Evolutionary conservation across 306 rosid genomes (phyloP).

Genomic region (Begonia loranthoides): DNA sequence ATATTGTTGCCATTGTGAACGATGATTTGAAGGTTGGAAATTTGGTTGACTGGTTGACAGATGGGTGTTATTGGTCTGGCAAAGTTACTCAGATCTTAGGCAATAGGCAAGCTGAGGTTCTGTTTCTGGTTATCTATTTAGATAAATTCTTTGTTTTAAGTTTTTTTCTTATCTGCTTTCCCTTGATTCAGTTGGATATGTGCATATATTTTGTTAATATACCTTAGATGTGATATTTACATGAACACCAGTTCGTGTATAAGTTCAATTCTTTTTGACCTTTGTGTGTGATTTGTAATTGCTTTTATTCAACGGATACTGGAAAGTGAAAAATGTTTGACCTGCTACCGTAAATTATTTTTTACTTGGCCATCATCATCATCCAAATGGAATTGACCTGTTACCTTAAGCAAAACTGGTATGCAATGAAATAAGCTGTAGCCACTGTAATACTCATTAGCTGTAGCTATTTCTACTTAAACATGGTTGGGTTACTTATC

Average conservation of each 20-base stretch:
- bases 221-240: not conserved
- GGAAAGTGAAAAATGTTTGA: too few relatives aligned
- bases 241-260: too few relatives aligned
- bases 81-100: conserved; percentile 31
- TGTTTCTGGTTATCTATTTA: conserved; percentile 4
- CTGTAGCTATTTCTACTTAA: too few relatives aligned
- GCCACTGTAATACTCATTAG: too few relatives aligned
- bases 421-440: too few relatives aligned
- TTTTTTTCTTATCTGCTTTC: not conserved
- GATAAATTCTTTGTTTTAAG: conserved; percentile 7
- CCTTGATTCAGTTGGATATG: not conserved
- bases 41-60: conserved; percentile 70
- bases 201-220: not conserved
- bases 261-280: too few relatives aligned
- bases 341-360: too few relatives aligned
- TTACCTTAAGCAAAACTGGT: too few relatives aligned
- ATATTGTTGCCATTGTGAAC: conserved; percentile 27
- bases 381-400: too few relatives aligned
- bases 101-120: conserved; percentile 43
- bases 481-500: not conserved
- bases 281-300: too few relatives aligned
- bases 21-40: conserved; percentile 63
- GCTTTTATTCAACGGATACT: too few relatives aligned
- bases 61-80: conserved; percentile 77
- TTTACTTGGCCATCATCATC: too few relatives aligned